Evolutionary conservation across 169 alveolate species (phyloP).

Genomic region (Cryptosporidium andersoni): DNA sequence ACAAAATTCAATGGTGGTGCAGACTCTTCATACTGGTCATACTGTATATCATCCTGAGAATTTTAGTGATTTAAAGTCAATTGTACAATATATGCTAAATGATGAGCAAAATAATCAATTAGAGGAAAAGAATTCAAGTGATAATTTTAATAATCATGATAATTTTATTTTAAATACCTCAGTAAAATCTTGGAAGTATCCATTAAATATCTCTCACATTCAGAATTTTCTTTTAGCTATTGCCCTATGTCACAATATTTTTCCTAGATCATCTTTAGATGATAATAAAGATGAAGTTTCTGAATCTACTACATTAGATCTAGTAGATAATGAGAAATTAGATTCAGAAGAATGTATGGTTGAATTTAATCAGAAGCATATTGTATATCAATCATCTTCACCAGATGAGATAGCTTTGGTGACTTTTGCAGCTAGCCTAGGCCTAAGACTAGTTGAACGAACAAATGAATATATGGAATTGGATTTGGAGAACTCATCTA

Average conservation of each 20-base stretch:
- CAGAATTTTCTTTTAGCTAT: constrained; percentile 86
- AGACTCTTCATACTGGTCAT: constrained; percentile 78
- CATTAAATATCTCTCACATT: constrained; percentile 47
- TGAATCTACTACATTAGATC: constrained; percentile 8
- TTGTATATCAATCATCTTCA: constrained; percentile 94
- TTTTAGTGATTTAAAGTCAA: constrained; percentile 57
- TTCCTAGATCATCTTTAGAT: constrained; percentile 81
- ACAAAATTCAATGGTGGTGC: constrained; percentile 94
- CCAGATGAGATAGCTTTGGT: constrained; percentile 99
- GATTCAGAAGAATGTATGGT: constrained; percentile 72
- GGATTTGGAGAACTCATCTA: constrained; percentile 71
- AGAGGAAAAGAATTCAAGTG: constrained; percentile 32
- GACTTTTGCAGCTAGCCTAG: constrained; percentile 91
- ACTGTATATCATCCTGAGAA: constrained; percentile 53
- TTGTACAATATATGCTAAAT: constrained; percentile 44
- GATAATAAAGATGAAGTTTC: neutral
- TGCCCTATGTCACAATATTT: constrained; percentile 91
- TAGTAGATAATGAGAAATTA: constrained; percentile 1
- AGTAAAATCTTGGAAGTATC: constrained; percentile 32
- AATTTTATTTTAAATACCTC: constrained; percentile 19
- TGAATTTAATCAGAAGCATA: constrained; percentile 75
- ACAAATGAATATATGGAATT: constrained; percentile 85
- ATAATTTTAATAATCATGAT: neutral
- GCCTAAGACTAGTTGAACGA: constrained; percentile 87
- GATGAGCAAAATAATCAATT: neutral